Evolutionary conservation across 164 flowering plant species (phyloP), one percentile per base, ranked within the genome.

Genomic region (Aristolochia fimbriata): DNA sequence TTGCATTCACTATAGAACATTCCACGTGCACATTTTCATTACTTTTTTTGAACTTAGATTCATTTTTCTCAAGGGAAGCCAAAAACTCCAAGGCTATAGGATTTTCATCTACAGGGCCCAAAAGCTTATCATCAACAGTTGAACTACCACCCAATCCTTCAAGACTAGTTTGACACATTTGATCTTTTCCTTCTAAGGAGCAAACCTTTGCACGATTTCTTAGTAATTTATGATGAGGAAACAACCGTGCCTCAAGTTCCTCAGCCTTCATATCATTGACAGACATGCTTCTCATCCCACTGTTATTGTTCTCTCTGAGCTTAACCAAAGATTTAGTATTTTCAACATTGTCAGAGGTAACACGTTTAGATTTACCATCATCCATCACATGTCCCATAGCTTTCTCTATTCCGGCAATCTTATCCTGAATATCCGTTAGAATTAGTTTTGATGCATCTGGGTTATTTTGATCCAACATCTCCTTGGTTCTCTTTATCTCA

Each of bases 351-450:
- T 64, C 74, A 1, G 65, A 33, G 12, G 17, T 30, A 15, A 46
- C 70, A n/a, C 21, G 17, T 31, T 70, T 73, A 37, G 57, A 58
- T 33, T 64, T 76, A 22, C 69, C 62, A 62, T 72, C 81, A 55
- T 55, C 66, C 1, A 25, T 66, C 37, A 76, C 89, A 78, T 76
- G 65, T 43, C 73, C 77, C 79, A 94, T 82, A 3, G 83, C 93
- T 70, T 83, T 94, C 78, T 94, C 97, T 69, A 91, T 80, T 49
- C 97, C 93, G 0, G 83, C 78, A 66, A 94, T 87, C 78, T 86
- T 86, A 8, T 83, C 93, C 65, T 94, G 97, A 60, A 94, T 94
- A 72, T 88, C 95, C 15, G 81, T 71, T 47, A 93, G 76, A 51
- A 86, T 80, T 59, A 76, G 62, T 77, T 94, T 86, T 0, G 99